Conservation (phyloP, 2,329 filamentous ascomycete species). For the Capronia coronata region DNA sequence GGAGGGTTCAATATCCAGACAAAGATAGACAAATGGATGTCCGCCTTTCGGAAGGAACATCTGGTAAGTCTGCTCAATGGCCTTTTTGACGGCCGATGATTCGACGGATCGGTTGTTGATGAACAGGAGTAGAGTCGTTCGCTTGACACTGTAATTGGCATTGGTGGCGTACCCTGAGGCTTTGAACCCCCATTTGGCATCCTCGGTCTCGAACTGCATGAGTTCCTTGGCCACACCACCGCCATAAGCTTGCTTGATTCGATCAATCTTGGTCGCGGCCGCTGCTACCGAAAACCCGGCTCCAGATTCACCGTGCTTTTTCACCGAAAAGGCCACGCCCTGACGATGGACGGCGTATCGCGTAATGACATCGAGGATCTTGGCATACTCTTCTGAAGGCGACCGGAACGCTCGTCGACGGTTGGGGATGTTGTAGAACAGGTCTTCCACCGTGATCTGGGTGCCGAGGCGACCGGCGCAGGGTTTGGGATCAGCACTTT, state of each 20-base stretch:
- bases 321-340: slow-evolving; percentile 91
- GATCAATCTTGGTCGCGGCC: slow-evolving; percentile 65
- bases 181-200: slow-evolving; percentile 75
- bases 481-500: slow-evolving; percentile 76
- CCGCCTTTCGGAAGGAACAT: slow-evolving; percentile 85
- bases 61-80: slow-evolving; percentile 82
- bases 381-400: slow-evolving; percentile 89
- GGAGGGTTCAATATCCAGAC: slow-evolving; percentile 83
- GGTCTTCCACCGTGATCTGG: slow-evolving; percentile 90
- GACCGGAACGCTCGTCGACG: slow-evolving; percentile 85
- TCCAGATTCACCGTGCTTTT: slow-evolving; percentile 85
- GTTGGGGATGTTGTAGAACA: slow-evolving; percentile 94
- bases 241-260: slow-evolving; percentile 86
- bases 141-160: slow-evolving; percentile 90
- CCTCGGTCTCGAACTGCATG: slow-evolving; percentile 64
- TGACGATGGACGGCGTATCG: slow-evolving; percentile 87
- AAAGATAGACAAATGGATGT: slow-evolving; percentile 89
- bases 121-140: slow-evolving; percentile 79
- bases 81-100: slow-evolving; percentile 78
- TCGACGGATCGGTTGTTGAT: slow-evolving; percentile 96
- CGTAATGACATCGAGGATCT: slow-evolving; percentile 91
- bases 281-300: slow-evolving; percentile 73
- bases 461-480: slow-evolving; percentile 84
- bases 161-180: slow-evolving; percentile 78
- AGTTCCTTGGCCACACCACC: slow-evolving; percentile 80